Conservation (phyloP, 2,329 filamentous ascomycete species). For the Calonectria henricotiae region DNA sequence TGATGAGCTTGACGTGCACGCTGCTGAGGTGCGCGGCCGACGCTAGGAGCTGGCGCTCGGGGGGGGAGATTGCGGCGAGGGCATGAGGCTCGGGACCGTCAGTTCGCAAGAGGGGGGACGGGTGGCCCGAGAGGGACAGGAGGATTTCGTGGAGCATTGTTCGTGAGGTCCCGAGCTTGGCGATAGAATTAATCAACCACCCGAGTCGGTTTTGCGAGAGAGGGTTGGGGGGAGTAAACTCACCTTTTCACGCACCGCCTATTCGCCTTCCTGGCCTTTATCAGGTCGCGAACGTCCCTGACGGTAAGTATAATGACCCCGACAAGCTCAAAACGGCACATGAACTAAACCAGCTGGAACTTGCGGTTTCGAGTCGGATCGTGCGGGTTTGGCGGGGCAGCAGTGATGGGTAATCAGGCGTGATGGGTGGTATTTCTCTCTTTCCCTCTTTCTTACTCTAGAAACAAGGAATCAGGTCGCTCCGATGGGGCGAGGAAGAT, state of each 20-base stretch:
- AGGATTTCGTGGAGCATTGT: constrained; percentile 98
- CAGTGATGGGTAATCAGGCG: background rate
- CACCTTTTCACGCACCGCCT: constrained; percentile 43
- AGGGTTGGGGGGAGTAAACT: background rate
- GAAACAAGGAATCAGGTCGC: background rate
- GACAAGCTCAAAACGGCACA: constrained; percentile 72
- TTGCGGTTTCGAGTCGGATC: constrained; percentile 13
- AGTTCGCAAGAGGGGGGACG: constrained; percentile 85
- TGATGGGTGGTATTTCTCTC: background rate
- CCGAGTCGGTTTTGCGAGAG: background rate
- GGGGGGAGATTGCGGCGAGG: constrained; percentile 75
- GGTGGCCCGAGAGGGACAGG: constrained; percentile 94
- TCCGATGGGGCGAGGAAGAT: background rate
- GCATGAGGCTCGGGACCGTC: constrained; percentile 65
- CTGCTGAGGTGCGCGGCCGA: constrained; percentile 84
- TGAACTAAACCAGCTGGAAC: constrained; percentile 50
- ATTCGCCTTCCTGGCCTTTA: constrained; percentile 57
- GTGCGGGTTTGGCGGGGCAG: constrained; percentile 36
- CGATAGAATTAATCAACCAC: constrained; percentile 33
- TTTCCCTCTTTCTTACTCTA: background rate
- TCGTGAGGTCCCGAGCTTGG: constrained; percentile 38
- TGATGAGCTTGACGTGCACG: constrained; percentile 81
- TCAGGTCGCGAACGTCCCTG: constrained; percentile 62
- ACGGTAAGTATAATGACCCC: constrained; percentile 67
- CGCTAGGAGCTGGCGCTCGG: constrained; percentile 86